A percentile compares a stretch with the other conserved stretches of the same genome.
Conservation (phyloP, 78 protist species). For the Diacronema lutheri region DNA sequence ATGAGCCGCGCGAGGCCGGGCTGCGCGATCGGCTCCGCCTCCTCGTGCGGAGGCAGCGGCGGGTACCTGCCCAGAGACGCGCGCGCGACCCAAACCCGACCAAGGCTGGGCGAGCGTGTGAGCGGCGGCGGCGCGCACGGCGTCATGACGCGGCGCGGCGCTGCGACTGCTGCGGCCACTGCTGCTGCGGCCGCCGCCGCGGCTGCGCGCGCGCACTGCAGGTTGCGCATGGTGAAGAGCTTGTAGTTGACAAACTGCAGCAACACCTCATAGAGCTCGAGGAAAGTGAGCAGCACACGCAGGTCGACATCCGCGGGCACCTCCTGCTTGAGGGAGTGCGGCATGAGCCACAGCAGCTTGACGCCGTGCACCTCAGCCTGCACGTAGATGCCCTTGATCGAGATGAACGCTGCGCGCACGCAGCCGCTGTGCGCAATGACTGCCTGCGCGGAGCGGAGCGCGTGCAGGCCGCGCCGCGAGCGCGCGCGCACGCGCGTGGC, state of each 20-base stretch:
- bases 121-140: background rate
- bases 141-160: background rate
- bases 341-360: constrained; percentile 88
- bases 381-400: constrained; percentile 86
- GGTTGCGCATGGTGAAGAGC: constrained; percentile 51
- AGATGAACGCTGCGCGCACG: constrained; percentile 80
- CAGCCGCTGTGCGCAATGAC: background rate
- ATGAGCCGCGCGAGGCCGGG: too few species aligned
- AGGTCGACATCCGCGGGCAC: constrained; percentile 50
- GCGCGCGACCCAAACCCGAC: too few species aligned
- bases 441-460: background rate
- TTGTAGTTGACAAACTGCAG: constrained; percentile 80
- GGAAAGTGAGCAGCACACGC: constrained; percentile 82
- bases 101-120: background rate
- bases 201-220: constrained; percentile 76
- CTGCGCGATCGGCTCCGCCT: too few species aligned
- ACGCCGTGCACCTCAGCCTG: constrained; percentile 70
- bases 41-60: too few species aligned
- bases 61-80: too few species aligned
- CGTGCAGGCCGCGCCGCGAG: too few species aligned
- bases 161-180: background rate
- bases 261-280: constrained; percentile 78
- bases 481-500: too few species aligned
- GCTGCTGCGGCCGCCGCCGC: background rate
- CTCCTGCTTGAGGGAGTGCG: constrained; percentile 72